Conservation (phyloP, 148 eudicot species). For the Arctostaphylos glauca region DNA sequence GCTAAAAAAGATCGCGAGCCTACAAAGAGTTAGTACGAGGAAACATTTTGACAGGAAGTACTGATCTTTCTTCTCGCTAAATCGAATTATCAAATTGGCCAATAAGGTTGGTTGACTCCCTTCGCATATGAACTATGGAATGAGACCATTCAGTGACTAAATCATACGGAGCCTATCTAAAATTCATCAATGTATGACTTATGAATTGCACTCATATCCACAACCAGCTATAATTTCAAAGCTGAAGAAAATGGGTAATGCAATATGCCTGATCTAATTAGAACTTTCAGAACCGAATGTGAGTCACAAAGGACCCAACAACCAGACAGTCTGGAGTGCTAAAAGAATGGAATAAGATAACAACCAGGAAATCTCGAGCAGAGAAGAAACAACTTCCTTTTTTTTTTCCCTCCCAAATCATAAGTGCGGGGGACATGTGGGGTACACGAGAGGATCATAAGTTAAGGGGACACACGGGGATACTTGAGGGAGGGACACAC, state of each 20-base stretch:
- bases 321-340: background rate
- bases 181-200: background rate
- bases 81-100: too few species aligned
- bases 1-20: background rate
- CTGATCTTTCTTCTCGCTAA: too few species aligned
- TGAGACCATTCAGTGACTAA: background rate
- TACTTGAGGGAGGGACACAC: too few species aligned
- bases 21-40: background rate
- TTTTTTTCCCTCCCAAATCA: background rate
- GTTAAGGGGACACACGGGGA: too few species aligned
- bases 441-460: too few species aligned
- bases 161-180: background rate
- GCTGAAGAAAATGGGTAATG: background rate
- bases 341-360: background rate
- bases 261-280: background rate
- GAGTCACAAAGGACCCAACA: background rate
- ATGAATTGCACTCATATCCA: background rate
- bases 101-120: background rate
- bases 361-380: background rate
- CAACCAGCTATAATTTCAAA: background rate
- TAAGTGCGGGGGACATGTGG: too few species aligned
- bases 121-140: background rate
- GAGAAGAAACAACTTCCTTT: background rate
- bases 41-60: background rate
- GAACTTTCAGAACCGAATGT: background rate